Evolutionary conservation across 768 basidiomycete genomes (phyloP).

Genomic region (Sarcodon sp.): DNA sequence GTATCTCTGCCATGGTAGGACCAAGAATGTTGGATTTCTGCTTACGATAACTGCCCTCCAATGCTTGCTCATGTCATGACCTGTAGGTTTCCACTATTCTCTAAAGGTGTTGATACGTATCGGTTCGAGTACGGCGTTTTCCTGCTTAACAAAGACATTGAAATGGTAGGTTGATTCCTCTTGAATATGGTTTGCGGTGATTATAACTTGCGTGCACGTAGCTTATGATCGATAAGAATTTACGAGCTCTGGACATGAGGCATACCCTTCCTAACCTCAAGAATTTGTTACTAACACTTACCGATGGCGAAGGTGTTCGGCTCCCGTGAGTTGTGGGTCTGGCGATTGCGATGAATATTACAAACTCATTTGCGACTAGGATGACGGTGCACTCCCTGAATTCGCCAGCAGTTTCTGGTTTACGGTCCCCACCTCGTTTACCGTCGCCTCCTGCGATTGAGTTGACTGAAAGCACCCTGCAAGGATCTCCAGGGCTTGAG

Average conservation of each 20-base stretch:
- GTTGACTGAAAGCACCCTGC: background rate
- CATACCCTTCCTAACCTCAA: slow-evolving; percentile 97
- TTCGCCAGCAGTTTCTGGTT: slow-evolving; percentile 3
- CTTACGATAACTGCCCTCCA: background rate
- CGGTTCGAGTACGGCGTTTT: slow-evolving; percentile 97
- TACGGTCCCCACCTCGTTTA: slow-evolving; percentile 1
- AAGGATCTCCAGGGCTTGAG: slow-evolving; percentile 11
- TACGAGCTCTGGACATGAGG: slow-evolving; percentile 84
- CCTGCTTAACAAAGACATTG: slow-evolving; percentile 93
- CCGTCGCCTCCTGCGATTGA: background rate
- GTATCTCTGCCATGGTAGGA: slow-evolving; percentile 90
- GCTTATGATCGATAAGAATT: slow-evolving; percentile 86
- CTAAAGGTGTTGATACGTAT: slow-evolving; percentile 91
- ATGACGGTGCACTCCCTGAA: background rate
- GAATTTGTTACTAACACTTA: slow-evolving; percentile 79
- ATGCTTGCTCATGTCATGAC: background rate
- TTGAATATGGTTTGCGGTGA: background rate
- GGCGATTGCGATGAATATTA: background rate
- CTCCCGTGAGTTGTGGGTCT: slow-evolving; percentile 26
- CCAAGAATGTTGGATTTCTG: slow-evolving; percentile 57
- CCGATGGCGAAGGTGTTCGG: slow-evolving; percentile 46
- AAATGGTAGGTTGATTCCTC: slow-evolving; percentile 47
- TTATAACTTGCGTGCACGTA: slow-evolving; percentile 16
- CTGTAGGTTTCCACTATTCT: slow-evolving; percentile 91
- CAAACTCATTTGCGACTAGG: background rate